Evolutionary conservation across 495 filamentous ascomycete species (phyloP).

Genomic region (Penicillium simplicissimum): DNA sequence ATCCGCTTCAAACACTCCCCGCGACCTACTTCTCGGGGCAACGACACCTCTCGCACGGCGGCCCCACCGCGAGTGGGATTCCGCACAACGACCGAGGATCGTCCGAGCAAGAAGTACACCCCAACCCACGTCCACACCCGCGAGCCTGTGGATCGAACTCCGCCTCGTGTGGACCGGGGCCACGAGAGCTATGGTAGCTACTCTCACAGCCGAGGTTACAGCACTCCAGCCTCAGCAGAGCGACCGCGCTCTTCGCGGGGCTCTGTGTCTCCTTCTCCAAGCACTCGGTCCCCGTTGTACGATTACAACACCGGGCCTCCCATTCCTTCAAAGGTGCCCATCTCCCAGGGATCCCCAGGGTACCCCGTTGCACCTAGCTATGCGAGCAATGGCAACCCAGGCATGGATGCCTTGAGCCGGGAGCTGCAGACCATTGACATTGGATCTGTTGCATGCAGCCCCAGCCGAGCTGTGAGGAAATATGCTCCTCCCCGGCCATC

Average conservation of each 20-base stretch:
- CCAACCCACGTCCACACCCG: conserved; percentile 21
- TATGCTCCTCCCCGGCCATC: conserved; percentile 27
- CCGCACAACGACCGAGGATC: conserved; percentile 22
- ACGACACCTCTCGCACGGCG: conserved; percentile 19
- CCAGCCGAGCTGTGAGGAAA: conserved; percentile 31
- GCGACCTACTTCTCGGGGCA: conserved; percentile 29
- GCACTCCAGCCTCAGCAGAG: conserved; percentile 25
- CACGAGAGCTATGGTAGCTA: conserved; percentile 28
- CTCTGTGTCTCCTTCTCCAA: conserved; percentile 36
- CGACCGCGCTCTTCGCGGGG: conserved; percentile 32
- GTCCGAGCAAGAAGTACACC: conserved; percentile 19
- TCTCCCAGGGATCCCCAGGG: conserved; percentile 40
- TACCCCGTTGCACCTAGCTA: conserved; percentile 36
- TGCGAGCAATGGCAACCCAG: conserved; percentile 26
- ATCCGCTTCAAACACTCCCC: conserved; percentile 53
- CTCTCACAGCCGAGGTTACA: conserved; percentile 26
- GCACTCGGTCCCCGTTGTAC: conserved; percentile 37
- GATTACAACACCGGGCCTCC: conserved; percentile 54
- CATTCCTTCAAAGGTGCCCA: conserved; percentile 74
- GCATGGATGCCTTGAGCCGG: conserved; percentile 68
- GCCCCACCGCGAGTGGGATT: conserved; percentile 30
- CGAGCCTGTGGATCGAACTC: conserved; percentile 24
- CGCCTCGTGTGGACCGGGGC: conserved; percentile 25
- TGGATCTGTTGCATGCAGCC: conserved; percentile 49
- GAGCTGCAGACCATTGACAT: conserved; percentile 86